Conservation (phyloP, 441 rosid genomes). For the Monsonia emarginata region DNA sequence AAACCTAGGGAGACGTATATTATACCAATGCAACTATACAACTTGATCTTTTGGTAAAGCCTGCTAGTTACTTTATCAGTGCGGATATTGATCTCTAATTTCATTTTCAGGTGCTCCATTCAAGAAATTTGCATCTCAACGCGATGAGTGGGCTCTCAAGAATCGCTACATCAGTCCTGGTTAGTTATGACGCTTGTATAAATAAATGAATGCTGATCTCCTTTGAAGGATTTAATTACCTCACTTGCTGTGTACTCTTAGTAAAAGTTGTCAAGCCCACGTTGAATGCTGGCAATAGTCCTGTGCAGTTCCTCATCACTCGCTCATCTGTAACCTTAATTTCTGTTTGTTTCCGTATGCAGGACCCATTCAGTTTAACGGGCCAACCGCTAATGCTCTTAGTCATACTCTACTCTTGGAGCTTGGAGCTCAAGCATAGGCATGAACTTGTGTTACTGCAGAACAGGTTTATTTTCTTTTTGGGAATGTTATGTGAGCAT, state of each 20-base stretch:
- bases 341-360: neutral
- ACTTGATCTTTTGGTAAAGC: neutral
- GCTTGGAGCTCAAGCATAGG: constrained; percentile 52
- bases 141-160: constrained; percentile 77
- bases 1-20: neutral
- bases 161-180: constrained; percentile 89
- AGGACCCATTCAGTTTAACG: constrained; percentile 95
- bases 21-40: neutral
- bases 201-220: neutral
- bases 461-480: no score
- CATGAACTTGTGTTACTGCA: neutral
- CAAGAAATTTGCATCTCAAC: constrained; percentile 58
- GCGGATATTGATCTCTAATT: neutral
- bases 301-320: no score
- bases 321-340: no score
- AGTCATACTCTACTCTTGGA: constrained; percentile 72
- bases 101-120: constrained; percentile 71
- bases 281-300: no score
- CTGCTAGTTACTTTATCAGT: neutral
- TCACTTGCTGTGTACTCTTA: no score
- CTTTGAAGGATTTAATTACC: no score
- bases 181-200: constrained; percentile 22
- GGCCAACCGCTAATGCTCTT: constrained; percentile 50
- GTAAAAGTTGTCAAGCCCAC: no score
- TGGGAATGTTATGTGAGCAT: neutral